phyloP scores from a whole-genome alignment of 177 flowering plant genomes.

The Vitis hybrid region DNA sequence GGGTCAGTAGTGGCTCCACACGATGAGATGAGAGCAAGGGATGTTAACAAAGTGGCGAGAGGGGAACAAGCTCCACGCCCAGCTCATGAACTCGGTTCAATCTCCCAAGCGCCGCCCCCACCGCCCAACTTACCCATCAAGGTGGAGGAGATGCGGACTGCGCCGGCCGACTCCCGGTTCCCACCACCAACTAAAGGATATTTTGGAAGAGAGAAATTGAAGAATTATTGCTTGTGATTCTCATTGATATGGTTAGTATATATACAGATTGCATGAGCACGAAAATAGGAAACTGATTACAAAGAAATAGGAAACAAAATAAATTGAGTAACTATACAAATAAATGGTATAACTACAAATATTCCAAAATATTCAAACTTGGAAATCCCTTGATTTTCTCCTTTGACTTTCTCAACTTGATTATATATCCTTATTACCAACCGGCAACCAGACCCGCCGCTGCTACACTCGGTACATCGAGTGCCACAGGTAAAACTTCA shows the following conservation, averaged over 20 bases:
- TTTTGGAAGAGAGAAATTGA: too few species aligned
- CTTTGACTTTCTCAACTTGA: too few species aligned
- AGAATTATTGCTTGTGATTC: too few species aligned
- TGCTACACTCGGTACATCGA: slow-evolving; percentile 40
- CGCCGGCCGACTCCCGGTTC: slow-evolving; percentile 28
- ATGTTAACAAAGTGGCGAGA: slow-evolving; percentile 39
- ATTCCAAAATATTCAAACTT: too few species aligned
- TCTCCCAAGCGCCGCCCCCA: slow-evolving; percentile 31
- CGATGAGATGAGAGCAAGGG: slow-evolving; percentile 44
- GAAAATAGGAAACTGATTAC: too few species aligned
- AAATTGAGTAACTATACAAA: too few species aligned
- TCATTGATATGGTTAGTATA: too few species aligned
- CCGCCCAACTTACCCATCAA: background rate
- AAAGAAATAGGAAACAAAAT: too few species aligned
- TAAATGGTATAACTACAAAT: too few species aligned
- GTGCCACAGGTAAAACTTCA: slow-evolving; percentile 24
- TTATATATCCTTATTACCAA: too few species aligned
- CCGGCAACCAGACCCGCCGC: slow-evolving; percentile 42
- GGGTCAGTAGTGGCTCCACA: slow-evolving; percentile 30
- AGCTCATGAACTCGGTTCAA: slow-evolving; percentile 35
- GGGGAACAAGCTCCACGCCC: slow-evolving; percentile 59
- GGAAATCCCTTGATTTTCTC: too few species aligned
- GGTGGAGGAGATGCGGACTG: slow-evolving; percentile 22
- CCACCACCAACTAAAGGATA: slow-evolving; percentile 24
- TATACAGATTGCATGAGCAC: too few species aligned